Conservation (phyloP, 208 protist genomes). For the Trypanosoma brucei region DNA sequence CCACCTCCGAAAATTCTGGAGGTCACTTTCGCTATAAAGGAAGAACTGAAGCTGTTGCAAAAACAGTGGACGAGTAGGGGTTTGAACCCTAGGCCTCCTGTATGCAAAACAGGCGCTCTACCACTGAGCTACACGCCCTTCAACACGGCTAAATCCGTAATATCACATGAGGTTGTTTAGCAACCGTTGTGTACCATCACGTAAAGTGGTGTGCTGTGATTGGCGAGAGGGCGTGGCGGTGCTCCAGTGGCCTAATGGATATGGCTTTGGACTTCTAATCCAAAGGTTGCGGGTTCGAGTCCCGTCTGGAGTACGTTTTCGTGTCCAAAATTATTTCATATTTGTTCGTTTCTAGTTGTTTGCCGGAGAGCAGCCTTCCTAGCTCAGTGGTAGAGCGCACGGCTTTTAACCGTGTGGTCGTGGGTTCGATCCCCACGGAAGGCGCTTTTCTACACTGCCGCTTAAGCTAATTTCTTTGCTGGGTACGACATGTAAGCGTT, state of each 20-base stretch:
- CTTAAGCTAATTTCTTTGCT: background rate
- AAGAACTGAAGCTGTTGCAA: too few species aligned
- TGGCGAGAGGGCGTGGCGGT: background rate
- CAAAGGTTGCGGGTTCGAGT: conserved; percentile 87
- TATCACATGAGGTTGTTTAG: too few species aligned
- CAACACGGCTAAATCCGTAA: background rate
- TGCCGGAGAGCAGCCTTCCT: conserved; percentile 14
- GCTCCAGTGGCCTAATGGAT: conserved; percentile 78
- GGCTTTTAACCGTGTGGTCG: conserved; percentile 81
- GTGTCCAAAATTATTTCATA: background rate
- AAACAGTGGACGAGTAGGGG: conserved; percentile 74
- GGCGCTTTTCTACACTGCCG: conserved; percentile 4
- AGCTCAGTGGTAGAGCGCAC: conserved; percentile 88
- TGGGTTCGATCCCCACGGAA: conserved; percentile 78
- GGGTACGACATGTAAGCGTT: too few species aligned
- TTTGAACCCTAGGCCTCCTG: conserved; percentile 84
- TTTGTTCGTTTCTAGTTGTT: background rate
- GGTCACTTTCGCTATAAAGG: too few species aligned
- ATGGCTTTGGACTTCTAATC: conserved; percentile 87
- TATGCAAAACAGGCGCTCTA: conserved; percentile 87
- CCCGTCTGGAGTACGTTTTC: conserved; percentile 75
- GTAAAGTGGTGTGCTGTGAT: too few species aligned
- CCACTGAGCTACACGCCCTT: conserved; percentile 67
- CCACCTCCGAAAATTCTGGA: too few species aligned
- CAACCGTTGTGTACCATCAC: too few species aligned